These are phyloP conservation scores for Cichorium intybus DNA, from an alignment of 140 eudicot species.

Conservation along the genomic window DNA sequence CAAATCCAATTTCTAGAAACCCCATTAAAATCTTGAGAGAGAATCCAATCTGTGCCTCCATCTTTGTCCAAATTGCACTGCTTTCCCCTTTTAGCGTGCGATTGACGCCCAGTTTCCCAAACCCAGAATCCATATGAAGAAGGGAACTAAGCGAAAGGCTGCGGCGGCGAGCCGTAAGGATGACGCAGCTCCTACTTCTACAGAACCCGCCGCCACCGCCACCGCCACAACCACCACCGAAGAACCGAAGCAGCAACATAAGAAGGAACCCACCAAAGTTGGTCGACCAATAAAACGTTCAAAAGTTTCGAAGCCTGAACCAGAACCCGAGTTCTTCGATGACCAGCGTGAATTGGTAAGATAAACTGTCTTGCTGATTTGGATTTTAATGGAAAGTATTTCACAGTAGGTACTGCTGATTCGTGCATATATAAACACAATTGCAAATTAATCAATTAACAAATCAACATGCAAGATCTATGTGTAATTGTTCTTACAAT, in stretches of 20 bases:
- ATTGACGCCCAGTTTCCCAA: slow-evolving; percentile 6
- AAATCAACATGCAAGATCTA: background rate
- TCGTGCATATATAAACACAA: background rate
- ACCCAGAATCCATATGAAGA: slow-evolving; percentile 36
- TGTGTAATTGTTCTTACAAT: background rate
- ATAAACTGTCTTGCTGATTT: background rate
- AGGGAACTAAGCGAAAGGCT: slow-evolving; percentile 62
- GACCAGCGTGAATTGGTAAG: slow-evolving; percentile 86
- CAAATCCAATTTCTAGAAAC: background rate
- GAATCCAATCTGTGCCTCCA: slow-evolving; percentile 12
- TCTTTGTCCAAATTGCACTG: background rate
- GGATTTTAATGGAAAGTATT: background rate
- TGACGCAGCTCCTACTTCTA: slow-evolving; percentile 27
- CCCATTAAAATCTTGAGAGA: slow-evolving; percentile 4
- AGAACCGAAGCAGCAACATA: slow-evolving; percentile 19
- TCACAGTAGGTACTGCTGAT: background rate
- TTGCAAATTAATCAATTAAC: background rate
- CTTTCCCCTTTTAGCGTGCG: background rate
- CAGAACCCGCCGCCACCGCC: background rate
- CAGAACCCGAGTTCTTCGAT: slow-evolving; percentile 65
- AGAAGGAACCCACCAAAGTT: slow-evolving; percentile 22
- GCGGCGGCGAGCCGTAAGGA: slow-evolving; percentile 34
- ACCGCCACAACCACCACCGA: slow-evolving; percentile 5
- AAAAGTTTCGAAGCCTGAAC: slow-evolving; percentile 41
- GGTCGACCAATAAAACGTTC: slow-evolving; percentile 48